Conservation (phyloP, 306 rosid species). For the Leucaena leucocephala region DNA sequence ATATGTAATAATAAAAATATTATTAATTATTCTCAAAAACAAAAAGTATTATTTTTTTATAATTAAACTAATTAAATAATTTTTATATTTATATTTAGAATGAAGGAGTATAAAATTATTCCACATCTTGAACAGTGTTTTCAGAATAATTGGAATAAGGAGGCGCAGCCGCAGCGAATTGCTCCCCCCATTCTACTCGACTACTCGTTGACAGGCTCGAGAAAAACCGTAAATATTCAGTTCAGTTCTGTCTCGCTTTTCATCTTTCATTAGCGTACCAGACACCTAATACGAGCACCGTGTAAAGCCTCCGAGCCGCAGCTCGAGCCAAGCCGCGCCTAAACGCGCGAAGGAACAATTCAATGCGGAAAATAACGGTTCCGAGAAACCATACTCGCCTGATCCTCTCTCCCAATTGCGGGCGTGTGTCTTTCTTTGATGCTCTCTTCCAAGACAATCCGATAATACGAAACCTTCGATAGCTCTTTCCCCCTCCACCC, state of each 20-base stretch:
- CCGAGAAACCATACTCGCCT: constrained; percentile 51
- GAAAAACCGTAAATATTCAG: not conserved
- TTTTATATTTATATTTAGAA: no score
- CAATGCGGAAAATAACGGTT: constrained; percentile 58
- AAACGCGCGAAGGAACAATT: constrained; percentile 42
- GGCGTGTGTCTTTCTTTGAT: constrained; percentile 26
- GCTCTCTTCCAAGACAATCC: constrained; percentile 37
- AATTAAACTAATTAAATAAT: no score
- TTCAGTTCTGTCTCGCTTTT: not conserved
- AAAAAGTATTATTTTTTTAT: no score
- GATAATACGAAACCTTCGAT: constrained; percentile 36
- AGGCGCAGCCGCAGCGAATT: not conserved
- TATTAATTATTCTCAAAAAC: no score
- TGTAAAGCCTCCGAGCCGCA: constrained; percentile 28
- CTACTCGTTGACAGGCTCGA: not conserved
- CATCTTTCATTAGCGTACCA: not conserved
- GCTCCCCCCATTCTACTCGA: not conserved
- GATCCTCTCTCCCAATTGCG: constrained; percentile 40
- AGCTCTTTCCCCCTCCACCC: constrained; percentile 1
- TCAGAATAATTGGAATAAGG: not conserved
- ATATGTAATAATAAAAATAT: no score
- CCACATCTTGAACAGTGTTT: not conserved
- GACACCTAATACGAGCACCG: not conserved
- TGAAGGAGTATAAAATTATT: no score
- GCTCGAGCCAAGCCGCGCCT: constrained; percentile 58